phyloP scores from a whole-genome alignment of 495 filamentous ascomycete genomes.

The Aspergillus indologenus region DNA sequence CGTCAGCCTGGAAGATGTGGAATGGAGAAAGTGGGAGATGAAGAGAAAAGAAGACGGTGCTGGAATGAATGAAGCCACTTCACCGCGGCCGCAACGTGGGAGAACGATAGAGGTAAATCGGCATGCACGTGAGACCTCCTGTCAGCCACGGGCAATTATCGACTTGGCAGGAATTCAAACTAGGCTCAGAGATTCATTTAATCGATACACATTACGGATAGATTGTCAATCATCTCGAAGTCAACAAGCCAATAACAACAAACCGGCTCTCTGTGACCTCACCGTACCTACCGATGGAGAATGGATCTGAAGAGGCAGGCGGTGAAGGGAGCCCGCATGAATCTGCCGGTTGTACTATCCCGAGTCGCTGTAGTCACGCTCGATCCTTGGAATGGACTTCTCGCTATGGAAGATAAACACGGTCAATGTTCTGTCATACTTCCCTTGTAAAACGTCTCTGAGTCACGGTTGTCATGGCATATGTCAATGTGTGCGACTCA shows the following conservation, averaged over 20 bases:
- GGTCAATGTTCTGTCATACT: slow-evolving; percentile 24
- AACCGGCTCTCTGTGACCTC: neutral
- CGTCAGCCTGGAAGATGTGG: neutral
- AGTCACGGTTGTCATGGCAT: slow-evolving; percentile 1
- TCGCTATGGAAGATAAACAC: neutral
- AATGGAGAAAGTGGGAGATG: slow-evolving; percentile 13
- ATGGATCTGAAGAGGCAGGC: neutral
- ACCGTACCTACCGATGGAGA: neutral
- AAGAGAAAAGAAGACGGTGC: slow-evolving; percentile 14
- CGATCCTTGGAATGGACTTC: neutral
- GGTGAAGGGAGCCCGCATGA: neutral
- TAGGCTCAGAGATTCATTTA: no score
- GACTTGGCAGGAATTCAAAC: no score
- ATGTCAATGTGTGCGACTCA: slow-evolving; percentile 4
- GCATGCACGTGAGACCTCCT: neutral
- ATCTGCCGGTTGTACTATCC: slow-evolving; percentile 1
- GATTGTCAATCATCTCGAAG: neutral
- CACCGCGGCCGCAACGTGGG: slow-evolving; percentile 24
- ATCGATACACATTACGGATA: no score
- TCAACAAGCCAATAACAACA: neutral
- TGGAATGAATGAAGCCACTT: slow-evolving; percentile 28
- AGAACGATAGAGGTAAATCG: slow-evolving; percentile 18
- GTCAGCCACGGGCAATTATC: neutral
- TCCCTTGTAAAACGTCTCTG: neutral
- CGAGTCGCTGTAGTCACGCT: slow-evolving; percentile 13